Base-by-base conservation (phyloP, 2,329 filamentous ascomycete genomes). In the Knufia petricola region DNA sequence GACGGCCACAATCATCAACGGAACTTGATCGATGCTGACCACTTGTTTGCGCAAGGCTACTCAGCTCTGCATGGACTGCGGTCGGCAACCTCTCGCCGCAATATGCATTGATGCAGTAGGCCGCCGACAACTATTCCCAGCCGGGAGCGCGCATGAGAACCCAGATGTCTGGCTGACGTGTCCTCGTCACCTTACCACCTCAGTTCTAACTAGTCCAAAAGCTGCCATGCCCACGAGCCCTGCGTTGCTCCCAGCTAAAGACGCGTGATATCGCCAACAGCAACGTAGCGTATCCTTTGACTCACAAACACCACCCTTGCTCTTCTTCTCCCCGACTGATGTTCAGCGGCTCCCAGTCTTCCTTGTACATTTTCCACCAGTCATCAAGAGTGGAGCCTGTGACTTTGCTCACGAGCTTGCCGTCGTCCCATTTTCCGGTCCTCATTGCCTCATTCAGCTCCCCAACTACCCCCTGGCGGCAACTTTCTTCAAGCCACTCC, bases 381-480 rank as follows among this genome's bases (percentile, higher is more conserved):
- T 38, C 44, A 2, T 38, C 44, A 17, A 47, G 32, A n/a, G 12
- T 24, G 2, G 15, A 17, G 3, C 42, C 42, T 23, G 69, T 73
- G 66, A 95, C 95, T 52, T 86, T 81, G 17, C 72, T 68, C 84
- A 87, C 95, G 24, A 95, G 67, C 53, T 82, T 70, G 38, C 76
- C 70, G 66, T 84, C 75, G 53, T 82, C 70, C 65, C 92, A 85
- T 66, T 69, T 71, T 34, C 69, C 69, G n/a, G 67, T 67, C 52
- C 80, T 72, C 62, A 94, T 65, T 55, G 74, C 76, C 60, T 81
- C 82, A 60, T 94, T 77, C 43, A 92, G 65, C 49, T 70, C 73
- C 49, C 77, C 69, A 23, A 85, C 73, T 0, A 77, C 78, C 6
- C 77, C 79, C 30, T 10, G 4, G 0, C 79, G 80, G 56, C 77